A percentile compares a stretch with the other conserved stretches of the same genome.
Conservation (phyloP, 2,329 filamentous ascomycete species). For the Alternaria tenuissima region DNA sequence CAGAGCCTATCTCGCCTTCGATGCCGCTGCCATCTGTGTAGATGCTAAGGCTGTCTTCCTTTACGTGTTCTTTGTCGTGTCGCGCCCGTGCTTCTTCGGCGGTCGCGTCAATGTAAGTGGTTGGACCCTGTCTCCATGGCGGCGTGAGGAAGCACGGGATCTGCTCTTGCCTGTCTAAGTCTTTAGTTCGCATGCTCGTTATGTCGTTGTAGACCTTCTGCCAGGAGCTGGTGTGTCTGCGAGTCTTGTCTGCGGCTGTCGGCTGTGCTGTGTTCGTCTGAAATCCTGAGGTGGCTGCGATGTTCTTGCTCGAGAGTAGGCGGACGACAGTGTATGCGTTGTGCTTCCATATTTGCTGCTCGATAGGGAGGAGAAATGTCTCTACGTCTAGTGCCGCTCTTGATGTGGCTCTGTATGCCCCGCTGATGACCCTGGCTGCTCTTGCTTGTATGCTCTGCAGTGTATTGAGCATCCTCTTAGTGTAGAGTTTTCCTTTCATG, state of each 20-base stretch:
- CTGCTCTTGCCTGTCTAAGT: slow-evolving; percentile 17
- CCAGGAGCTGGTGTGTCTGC: slow-evolving; percentile 13
- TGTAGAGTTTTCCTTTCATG: slow-evolving; percentile 22
- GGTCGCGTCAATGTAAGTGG: slow-evolving; percentile 21
- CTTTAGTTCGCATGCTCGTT: slow-evolving; percentile 11
- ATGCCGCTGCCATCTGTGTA: slow-evolving; percentile 33
- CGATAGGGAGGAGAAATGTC: slow-evolving; percentile 17
- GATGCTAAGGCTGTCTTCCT: slow-evolving; percentile 26
- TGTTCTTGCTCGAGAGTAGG: slow-evolving; percentile 17
- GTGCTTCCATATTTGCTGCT: slow-evolving; percentile 28
- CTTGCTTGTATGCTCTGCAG: slow-evolving; percentile 29
- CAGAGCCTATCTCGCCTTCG: slow-evolving; percentile 22
- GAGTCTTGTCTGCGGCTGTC: slow-evolving; percentile 6
- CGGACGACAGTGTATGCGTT: slow-evolving; percentile 21
- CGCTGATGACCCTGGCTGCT: slow-evolving; percentile 29
- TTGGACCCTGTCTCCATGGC: slow-evolving; percentile 18
- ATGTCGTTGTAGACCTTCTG: slow-evolving; percentile 22
- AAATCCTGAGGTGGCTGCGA: slow-evolving; percentile 16
- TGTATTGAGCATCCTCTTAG: slow-evolving; percentile 21
- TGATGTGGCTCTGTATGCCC: slow-evolving; percentile 34
- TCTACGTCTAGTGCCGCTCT: slow-evolving; percentile 24
- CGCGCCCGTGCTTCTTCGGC: slow-evolving; percentile 16
- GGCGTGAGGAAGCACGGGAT: slow-evolving; percentile 24
- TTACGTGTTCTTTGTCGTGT: slow-evolving; percentile 22
- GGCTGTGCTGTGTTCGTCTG: slow-evolving; percentile 5